Evolutionary conservation across 768 basidiomycete genomes (phyloP).

Genomic region (Boletus speciosus): DNA sequence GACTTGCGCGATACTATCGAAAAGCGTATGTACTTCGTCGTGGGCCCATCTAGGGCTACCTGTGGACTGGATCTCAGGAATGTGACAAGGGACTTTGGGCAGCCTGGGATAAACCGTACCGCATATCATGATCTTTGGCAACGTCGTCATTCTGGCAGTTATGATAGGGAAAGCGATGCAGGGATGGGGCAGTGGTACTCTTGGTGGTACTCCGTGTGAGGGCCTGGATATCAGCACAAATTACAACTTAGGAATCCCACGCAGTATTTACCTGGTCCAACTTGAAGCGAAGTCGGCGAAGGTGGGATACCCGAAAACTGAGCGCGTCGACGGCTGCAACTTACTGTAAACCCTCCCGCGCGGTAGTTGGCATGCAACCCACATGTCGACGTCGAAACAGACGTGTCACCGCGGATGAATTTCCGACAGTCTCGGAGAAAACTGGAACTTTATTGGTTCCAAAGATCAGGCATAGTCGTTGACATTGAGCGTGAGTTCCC

Average conservation of each 20-base stretch:
- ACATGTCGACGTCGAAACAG: too few relatives aligned
- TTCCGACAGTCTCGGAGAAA: background rate
- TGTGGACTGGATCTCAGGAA: slow-evolving; percentile 19
- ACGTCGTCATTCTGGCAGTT: background rate
- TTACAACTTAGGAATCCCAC: too few relatives aligned
- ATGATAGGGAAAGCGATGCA: background rate
- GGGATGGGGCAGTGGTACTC: too few relatives aligned
- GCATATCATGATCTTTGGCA: slow-evolving; percentile 29
- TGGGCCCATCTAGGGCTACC: slow-evolving; percentile 75
- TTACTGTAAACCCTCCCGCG: too few relatives aligned
- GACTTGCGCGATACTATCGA: slow-evolving; percentile 67
- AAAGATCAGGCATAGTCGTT: too few relatives aligned
- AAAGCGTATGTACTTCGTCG: slow-evolving; percentile 59
- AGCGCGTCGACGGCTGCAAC: too few relatives aligned
- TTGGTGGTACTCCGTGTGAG: background rate
- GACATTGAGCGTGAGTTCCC: background rate
- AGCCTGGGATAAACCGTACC: slow-evolving; percentile 15
- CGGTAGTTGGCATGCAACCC: too few relatives aligned
- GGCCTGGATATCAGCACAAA: too few relatives aligned
- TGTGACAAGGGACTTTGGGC: background rate
- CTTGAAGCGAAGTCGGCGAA: too few relatives aligned
- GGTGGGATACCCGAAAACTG: too few relatives aligned
- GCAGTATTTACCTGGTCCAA: too few relatives aligned
- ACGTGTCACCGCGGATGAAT: too few relatives aligned
- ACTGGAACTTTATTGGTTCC: background rate